Evolutionary conservation across 2,329 filamentous ascomycete species (phyloP).

Genomic region (Hymenoscyphus albidus): DNA sequence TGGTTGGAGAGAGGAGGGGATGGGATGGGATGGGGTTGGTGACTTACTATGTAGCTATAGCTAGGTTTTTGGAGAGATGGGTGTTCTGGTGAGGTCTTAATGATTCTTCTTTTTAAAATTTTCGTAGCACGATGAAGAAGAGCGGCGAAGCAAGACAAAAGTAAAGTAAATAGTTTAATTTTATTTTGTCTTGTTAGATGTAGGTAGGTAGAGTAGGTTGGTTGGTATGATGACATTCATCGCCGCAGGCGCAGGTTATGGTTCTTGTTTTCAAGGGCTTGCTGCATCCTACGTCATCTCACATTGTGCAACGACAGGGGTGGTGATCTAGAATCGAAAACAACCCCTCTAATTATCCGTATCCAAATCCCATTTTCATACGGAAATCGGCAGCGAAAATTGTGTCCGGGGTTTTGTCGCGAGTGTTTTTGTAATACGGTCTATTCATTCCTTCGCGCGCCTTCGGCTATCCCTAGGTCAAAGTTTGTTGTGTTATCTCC

Average conservation of each 20-base stretch:
- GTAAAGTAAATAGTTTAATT: not conserved
- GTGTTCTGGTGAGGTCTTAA: not conserved
- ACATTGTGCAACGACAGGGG: not conserved
- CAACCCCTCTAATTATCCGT: too few species aligned
- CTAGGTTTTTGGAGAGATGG: not conserved
- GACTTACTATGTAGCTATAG: not conserved
- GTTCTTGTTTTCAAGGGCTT: not conserved
- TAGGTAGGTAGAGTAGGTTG: too few species aligned
- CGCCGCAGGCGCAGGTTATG: not conserved
- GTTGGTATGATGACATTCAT: not conserved
- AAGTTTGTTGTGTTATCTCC: too few species aligned
- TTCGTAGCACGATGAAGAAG: not conserved
- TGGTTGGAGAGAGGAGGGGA: too few species aligned
- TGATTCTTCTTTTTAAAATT: not conserved
- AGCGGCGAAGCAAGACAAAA: not conserved
- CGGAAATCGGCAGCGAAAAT: too few species aligned
- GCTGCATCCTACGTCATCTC: not conserved
- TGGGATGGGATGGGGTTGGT: too few species aligned
- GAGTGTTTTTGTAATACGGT: too few species aligned
- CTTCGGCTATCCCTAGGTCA: too few species aligned
- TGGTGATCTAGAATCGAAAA: not conserved
- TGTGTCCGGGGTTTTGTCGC: too few species aligned
- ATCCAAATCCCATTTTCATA: too few species aligned
- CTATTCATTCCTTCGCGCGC: too few species aligned
- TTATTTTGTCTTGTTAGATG: not conserved